Evolutionary conservation across 148 eudicot species (phyloP), one percentile per base, ranked within the genome.

Genomic region (Rhododendron kiyosumense): DNA sequence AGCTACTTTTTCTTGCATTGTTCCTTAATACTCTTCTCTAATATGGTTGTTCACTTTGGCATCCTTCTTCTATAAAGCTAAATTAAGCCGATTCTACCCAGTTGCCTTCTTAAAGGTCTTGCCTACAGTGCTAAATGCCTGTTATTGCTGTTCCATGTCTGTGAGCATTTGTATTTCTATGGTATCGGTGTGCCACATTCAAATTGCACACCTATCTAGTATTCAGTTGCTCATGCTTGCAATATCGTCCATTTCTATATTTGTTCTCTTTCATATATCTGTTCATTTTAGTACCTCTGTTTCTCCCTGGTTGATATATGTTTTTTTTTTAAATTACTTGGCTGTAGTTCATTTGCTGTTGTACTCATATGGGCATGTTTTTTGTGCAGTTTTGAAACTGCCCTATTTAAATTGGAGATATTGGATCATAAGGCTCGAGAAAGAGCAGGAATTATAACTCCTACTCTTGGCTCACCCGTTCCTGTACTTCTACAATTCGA

Each of bases 391-490:
- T 87, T 96, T 69, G 99, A 96, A 86, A 88, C 81, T 49, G 90
- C 95, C 65, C 54, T 96, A 24, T 94, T 93, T 84, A 96, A 96
- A 89, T 86, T 96, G 90, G 99, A 96, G 94, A 91, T 93, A 84
- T 87, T 94, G 85, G 99, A 96, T 88, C 96, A 95, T 63, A 96
- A 94, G 88, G 96, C 95, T 85, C 93, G 99, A 81, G 98, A 96
- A 91, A 92, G 94, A 87, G 97, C 99, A 87, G 99, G 99, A 86
- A 91, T 94, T 84, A 93, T 96, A 77, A 91, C 93, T 87, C 91
- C 92, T 92, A 94, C 98, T 52, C 92, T 93, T 91, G 98, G 97
- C 80, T 90, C 95, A 15, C 92, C 94, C 5, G 85, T 96, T 87
- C 96, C 98, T 81, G 94, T 94, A 85, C 92, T 92, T 86, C 91